A percentile compares a stretch with the other conserved stretches of the same genome.
These are phyloP conservation scores for Proliferodiscus dingleyae DNA, from an alignment of 2,329 filamentous ascomycete species.

Conservation along the genomic window DNA sequence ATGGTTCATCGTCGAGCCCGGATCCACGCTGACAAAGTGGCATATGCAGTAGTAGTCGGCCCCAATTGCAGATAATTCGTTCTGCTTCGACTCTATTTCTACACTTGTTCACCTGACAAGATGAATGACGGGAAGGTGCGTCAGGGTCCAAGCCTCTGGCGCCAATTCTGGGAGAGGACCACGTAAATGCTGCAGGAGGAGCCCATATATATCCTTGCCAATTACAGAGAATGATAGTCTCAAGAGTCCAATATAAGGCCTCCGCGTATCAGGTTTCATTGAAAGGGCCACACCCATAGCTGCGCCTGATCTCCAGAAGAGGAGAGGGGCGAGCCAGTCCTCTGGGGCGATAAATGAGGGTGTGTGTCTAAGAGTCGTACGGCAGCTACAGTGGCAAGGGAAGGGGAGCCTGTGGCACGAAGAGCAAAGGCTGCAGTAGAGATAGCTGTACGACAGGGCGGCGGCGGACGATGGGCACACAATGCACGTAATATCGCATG, in stretches of 20 bases:
- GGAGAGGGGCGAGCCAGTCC: too few relatives aligned
- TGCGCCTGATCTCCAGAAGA: constrained; percentile 1
- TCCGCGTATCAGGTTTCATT: constrained; percentile 1
- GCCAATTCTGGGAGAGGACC: not conserved
- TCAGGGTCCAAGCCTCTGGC: not conserved
- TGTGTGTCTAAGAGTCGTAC: not conserved
- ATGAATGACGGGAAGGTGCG: constrained; percentile 3
- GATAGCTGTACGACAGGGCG: constrained; percentile 16
- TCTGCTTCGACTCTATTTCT: constrained; percentile 1
- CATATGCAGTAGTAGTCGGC: constrained; percentile 2
- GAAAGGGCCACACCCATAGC: not conserved
- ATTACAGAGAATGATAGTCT: not conserved
- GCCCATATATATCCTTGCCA: not conserved
- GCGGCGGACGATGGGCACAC: not conserved
- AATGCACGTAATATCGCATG: constrained; percentile 7
- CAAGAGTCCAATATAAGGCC: not conserved
- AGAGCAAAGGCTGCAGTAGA: constrained; percentile 17
- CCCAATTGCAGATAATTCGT: constrained; percentile 6
- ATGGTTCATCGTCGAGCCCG: constrained; percentile 1
- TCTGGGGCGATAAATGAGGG: not conserved
- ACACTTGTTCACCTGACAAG: constrained; percentile 8
- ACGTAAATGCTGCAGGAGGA: not conserved
- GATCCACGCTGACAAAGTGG: not conserved
- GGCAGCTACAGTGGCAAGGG: too few relatives aligned
- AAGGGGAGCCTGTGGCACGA: too few relatives aligned